Evolutionary conservation across 1,284 basidiomycete species (phyloP), one percentile per base, ranked within the genome.

Genomic region (Irpex lacteus): DNA sequence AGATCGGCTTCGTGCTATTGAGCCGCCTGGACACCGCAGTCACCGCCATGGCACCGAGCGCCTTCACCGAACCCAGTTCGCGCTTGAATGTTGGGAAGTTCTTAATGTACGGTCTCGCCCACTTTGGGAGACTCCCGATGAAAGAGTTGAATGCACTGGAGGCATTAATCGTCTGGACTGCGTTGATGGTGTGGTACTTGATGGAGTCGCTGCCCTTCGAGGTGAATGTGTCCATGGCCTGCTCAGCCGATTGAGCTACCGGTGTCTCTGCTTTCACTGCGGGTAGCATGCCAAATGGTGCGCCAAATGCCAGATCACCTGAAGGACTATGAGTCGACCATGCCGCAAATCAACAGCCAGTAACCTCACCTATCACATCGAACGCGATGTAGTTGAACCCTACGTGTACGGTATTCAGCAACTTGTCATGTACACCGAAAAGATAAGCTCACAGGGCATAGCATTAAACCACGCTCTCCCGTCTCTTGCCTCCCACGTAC

Each of bases 261-360:
- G 26, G 55, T 8, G 55, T 57, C 26, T 44, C 52, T 13, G 26
- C 55, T 34, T 38, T 15, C 32, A 57, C 55, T 26, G 32, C 55
- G 18, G 19, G 50, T n/a, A 54, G 52, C 94, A 96, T 96, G 21
- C 92, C 94, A 69, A 96, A 96, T 0, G 94, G 88, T 6, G 84
- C 82, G 5, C 94, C 93, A 68, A 95, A 95, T 0, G 91, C 90
- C n/a, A 93, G 81, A 71, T 92, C 89, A 34, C 55, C 55, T 57
- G 13, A 21, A 34, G 18, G 15, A 19, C 19, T 8, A 18, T 52
- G 7, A 18, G 50, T 26, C 26, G 26, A 26, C 26, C 26, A 26
- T 26, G 26, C 26, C 26, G 26, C 26, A 4, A 26, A 26, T 26
- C 50, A 19, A n/a, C 19, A 18, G 11, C n/a, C 13, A 21, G 18